Evolutionary conservation across 352 stramenopile species (phyloP), one percentile per base, ranked within the genome.

Genomic region (Globisporangium barbulae): DNA sequence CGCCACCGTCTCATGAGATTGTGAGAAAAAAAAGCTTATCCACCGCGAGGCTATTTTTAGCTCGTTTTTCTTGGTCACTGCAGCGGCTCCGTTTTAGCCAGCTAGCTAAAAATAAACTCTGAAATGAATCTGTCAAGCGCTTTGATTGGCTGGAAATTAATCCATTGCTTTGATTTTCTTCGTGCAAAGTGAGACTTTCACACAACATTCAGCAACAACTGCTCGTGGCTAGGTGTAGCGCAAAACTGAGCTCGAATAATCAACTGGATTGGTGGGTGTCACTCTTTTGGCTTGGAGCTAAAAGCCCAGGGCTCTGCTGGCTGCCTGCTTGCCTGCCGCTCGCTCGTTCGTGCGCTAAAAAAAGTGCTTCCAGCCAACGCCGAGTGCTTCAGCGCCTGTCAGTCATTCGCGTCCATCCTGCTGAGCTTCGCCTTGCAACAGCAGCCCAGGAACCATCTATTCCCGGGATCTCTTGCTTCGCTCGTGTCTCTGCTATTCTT

Each of bases 261-360:
- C 21, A 33, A n/a, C 25, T 12, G 31, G 53, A 59, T 49, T 59
- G 53, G 53, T 59, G 53, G 53, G 53, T 59, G 33, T 48, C 53
- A 59, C 53, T 59, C 28, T 41, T 6, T 1, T 22, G n/a, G 30
- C 5, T 48, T 48, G 21, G 42, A 19, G 17, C 22, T 5, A 48
- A n/a, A 48, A 48, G 41, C 41, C 22, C 41, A n/a, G n/a, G n/a
- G n/a, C 25, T 28, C 25, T 28, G 25, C 25, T 28, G 25, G 25
- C 25, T 28, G 25, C 25, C 25, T 28, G 25, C n/a, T n/a, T 47
- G 15, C 17, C 42, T 21, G 42, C 42, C 37, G 37, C 37, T 17
- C 42, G 42, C 7, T n/a, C 42, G 42, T 19, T 22, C 17, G 42
- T 48, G 42, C 42, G 42, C 42, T 48, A 48, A 48, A 48, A 48